Evolutionary conservation across 2,329 filamentous ascomycete species (phyloP).

Genomic region (Aspergillus sclerotialis): DNA sequence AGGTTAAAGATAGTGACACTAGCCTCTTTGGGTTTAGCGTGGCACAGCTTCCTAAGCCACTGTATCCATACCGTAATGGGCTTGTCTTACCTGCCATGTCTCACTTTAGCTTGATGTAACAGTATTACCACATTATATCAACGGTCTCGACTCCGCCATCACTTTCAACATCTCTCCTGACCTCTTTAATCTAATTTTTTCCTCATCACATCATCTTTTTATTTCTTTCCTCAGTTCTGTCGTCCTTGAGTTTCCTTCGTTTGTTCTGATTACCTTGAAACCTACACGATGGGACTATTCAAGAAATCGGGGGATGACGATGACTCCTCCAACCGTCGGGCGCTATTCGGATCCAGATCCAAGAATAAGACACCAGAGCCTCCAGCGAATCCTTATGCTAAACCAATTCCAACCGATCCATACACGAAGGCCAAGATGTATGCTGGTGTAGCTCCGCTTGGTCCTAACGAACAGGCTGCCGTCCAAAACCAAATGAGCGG

Average conservation of each 20-base stretch:
- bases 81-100: background rate
- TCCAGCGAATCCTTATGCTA: slow-evolving; percentile 51
- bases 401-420: slow-evolving; percentile 46
- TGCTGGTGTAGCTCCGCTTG: slow-evolving; percentile 32
- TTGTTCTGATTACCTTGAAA: background rate
- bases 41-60: slow-evolving; percentile 9
- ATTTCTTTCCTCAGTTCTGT: slow-evolving; percentile 1
- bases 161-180: slow-evolving; percentile 23
- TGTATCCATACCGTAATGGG: slow-evolving; percentile 4
- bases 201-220: slow-evolving; percentile 7
- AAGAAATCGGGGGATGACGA: slow-evolving; percentile 51
- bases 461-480: slow-evolving; percentile 24
- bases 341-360: slow-evolving; percentile 52
- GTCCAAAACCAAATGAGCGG: slow-evolving; percentile 11
- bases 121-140: slow-evolving; percentile 6
- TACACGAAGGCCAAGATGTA: slow-evolving; percentile 47
- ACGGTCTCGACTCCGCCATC: slow-evolving; percentile 5
- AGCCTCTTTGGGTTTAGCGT: slow-evolving; percentile 14
- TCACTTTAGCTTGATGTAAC: slow-evolving; percentile 6
- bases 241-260: background rate
- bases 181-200: slow-evolving; percentile 4
- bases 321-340: slow-evolving; percentile 44
- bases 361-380: slow-evolving; percentile 49
- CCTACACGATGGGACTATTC: slow-evolving; percentile 31
- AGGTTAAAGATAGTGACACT: slow-evolving; percentile 8